A percentile compares a stretch with the other conserved stretches of the same genome.
These are phyloP conservation scores for Nematodospora valgi DNA, from an alignment of 805 yeast species.

Conservation along the genomic window DNA sequence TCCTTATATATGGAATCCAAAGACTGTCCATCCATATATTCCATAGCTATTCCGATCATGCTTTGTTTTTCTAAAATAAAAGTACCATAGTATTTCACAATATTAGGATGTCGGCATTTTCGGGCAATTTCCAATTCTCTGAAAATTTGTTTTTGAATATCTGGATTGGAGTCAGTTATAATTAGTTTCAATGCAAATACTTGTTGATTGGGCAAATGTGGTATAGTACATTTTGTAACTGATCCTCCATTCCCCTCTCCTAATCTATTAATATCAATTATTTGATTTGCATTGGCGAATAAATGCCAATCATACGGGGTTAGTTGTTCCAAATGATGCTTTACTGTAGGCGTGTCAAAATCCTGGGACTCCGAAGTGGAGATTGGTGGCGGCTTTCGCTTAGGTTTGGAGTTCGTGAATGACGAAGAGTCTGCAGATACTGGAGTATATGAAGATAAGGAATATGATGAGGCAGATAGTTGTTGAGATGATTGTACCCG, in stretches of 20 bases:
- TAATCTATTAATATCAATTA: constrained; percentile 63
- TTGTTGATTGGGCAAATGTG: constrained; percentile 30
- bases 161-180: constrained; percentile 76
- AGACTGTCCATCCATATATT: constrained; percentile 91
- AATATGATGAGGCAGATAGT: constrained; percentile 4
- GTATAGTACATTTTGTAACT: constrained; percentile 72
- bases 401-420: constrained; percentile 7
- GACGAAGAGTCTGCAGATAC: constrained; percentile 10
- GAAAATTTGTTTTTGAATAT: constrained; percentile 82
- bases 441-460: constrained; percentile 8
- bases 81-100: constrained; percentile 91
- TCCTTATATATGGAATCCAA: constrained; percentile 86
- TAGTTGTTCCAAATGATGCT: constrained; percentile 33
- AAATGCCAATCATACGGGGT: constrained; percentile 75
- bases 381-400: constrained; percentile 43
- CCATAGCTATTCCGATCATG: constrained; percentile 93
- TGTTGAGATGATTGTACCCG: background rate
- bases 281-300: constrained; percentile 54
- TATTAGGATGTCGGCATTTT: constrained; percentile 75
- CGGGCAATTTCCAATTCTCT: constrained; percentile 88
- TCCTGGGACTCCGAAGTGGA: too few relatives aligned
- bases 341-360: constrained; percentile 26
- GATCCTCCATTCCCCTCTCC: constrained; percentile 97
- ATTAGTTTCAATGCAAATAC: constrained; percentile 83
- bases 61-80: constrained; percentile 73